These are phyloP conservation scores for Silene conica DNA, from an alignment of 148 eudicot genomes.

Conservation along the genomic window DNA sequence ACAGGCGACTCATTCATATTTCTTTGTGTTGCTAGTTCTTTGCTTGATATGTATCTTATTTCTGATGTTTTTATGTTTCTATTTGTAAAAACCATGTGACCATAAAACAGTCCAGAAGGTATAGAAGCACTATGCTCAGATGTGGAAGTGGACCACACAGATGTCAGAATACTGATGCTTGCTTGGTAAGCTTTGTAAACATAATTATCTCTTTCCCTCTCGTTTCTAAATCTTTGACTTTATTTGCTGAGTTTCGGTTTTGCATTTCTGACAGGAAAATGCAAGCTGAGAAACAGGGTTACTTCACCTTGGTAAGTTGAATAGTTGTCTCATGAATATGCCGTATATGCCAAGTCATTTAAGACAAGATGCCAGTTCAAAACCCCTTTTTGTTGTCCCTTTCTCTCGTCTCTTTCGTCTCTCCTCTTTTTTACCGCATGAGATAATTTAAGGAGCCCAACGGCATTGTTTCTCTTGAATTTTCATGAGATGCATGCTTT, in stretches of 20 bases:
- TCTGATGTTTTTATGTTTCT: background rate
- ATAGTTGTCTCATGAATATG: background rate
- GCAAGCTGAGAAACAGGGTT: constrained; percentile 87
- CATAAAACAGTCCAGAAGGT: constrained; percentile 73
- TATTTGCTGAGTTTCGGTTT: constrained; percentile 3
- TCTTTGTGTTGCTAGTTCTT: background rate
- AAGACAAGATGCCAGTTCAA: background rate
- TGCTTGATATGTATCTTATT: background rate
- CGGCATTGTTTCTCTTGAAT: background rate
- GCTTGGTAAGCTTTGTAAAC: constrained; percentile 58
- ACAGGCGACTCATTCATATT: background rate
- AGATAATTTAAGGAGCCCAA: background rate
- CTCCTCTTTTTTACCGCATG: background rate
- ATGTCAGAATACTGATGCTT: constrained; percentile 83
- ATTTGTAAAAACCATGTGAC: background rate
- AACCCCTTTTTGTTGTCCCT: background rate
- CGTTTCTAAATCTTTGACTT: background rate
- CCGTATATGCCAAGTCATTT: constrained; percentile 2
- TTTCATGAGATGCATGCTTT: too few species aligned
- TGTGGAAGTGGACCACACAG: constrained; percentile 78
- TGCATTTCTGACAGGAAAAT: constrained; percentile 64
- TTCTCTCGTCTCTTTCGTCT: background rate
- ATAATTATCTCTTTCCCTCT: background rate
- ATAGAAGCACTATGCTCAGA: constrained; percentile 82
- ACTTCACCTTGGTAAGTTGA: constrained; percentile 73